These are phyloP conservation scores for Aethionema arabicum DNA, from an alignment of 345 rosid species.

Conservation along the genomic window DNA sequence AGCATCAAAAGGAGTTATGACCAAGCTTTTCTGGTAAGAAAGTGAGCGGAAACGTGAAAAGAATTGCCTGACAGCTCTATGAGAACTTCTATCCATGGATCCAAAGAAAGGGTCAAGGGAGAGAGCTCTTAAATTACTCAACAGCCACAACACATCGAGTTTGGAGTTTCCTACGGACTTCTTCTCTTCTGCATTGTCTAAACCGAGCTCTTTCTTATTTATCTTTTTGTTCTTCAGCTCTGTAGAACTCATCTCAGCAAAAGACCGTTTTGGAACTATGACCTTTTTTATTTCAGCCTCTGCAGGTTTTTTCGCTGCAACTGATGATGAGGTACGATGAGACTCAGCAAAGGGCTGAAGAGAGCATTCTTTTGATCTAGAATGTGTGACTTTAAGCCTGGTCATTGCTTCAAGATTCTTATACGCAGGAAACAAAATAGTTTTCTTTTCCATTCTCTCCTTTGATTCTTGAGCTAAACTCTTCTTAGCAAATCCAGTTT, in stretches of 20 bases:
- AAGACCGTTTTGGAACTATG: slow-evolving; percentile 47
- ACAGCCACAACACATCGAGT: slow-evolving; percentile 45
- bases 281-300: slow-evolving; percentile 46
- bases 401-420: slow-evolving; percentile 32
- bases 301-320: slow-evolving; percentile 39
- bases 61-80: slow-evolving; percentile 44
- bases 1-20: slow-evolving; percentile 38
- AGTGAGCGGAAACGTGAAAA: slow-evolving; percentile 63
- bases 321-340: slow-evolving; percentile 25
- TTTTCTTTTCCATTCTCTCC: slow-evolving; percentile 24
- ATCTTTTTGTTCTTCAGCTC: slow-evolving; percentile 51
- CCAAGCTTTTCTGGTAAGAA: slow-evolving; percentile 67
- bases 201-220: slow-evolving; percentile 50
- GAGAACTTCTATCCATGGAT: slow-evolving; percentile 43
- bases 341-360: slow-evolving; percentile 33
- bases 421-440: slow-evolving; percentile 28
- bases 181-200: slow-evolving; percentile 45
- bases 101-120: slow-evolving; percentile 72
- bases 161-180: slow-evolving; percentile 43
- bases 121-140: slow-evolving; percentile 62
- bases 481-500: slow-evolving; percentile 29
- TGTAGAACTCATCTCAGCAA: slow-evolving; percentile 36
- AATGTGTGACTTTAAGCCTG: slow-evolving; percentile 32
- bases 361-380: slow-evolving; percentile 34
- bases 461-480: slow-evolving; percentile 21